Conservation (phyloP, 805 yeast species). For the Cyberlindnera petersonii region DNA sequence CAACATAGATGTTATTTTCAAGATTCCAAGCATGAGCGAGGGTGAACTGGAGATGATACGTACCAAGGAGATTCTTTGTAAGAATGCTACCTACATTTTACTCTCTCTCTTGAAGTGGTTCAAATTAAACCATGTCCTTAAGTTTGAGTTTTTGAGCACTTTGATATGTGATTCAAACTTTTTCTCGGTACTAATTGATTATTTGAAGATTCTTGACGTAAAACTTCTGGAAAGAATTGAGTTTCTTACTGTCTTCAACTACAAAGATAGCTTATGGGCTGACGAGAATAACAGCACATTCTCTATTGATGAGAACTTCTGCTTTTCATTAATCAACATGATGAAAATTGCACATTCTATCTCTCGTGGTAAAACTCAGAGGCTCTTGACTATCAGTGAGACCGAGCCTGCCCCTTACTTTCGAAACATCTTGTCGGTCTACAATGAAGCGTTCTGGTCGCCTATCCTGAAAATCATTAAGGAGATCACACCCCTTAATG, state of each 20-base stretch:
- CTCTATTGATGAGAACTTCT: conserved; percentile 32
- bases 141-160: conserved; percentile 69
- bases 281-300: background rate
- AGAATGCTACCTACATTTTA: conserved; percentile 53
- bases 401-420: conserved; percentile 59
- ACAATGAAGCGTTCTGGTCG: conserved; percentile 56
- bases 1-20: conserved; percentile 2
- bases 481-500: conserved; percentile 82
- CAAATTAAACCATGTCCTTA: conserved; percentile 69
- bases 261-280: conserved; percentile 11
- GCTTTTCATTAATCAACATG: conserved; percentile 46
- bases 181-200: conserved; percentile 24
- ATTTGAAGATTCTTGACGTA: conserved; percentile 18
- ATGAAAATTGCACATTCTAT: conserved; percentile 54
- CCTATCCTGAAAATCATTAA: conserved; percentile 74
- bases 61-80: conserved; percentile 59
- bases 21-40: conserved; percentile 24
- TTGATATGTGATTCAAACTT: conserved; percentile 71
- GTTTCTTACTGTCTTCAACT: conserved; percentile 18
- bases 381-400: conserved; percentile 61
- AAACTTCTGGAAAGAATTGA: conserved; percentile 31
- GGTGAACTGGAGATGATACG: conserved; percentile 31
- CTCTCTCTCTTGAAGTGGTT: conserved; percentile 67
- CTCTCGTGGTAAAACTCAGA: conserved; percentile 65
- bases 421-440: conserved; percentile 54